Conservation (phyloP, 2,329 filamentous ascomycete genomes). For the Emergomyces africanus region DNA sequence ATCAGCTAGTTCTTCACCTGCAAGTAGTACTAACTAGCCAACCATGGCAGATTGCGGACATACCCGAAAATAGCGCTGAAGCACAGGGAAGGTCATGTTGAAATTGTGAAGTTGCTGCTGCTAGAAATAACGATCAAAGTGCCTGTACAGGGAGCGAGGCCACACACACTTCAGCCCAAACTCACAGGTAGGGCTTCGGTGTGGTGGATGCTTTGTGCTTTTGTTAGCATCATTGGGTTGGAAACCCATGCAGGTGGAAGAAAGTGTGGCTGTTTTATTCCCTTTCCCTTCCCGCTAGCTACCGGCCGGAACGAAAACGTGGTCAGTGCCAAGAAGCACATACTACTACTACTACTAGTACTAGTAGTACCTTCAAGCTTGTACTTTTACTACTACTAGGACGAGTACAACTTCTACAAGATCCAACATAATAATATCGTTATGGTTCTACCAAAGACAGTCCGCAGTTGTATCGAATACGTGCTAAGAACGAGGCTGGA, state of each 20-base stretch:
- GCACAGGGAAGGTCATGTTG: not conserved
- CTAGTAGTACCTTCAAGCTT: too few species aligned
- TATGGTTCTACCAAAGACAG: not conserved
- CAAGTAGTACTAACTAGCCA: not conserved
- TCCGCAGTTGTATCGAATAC: not conserved
- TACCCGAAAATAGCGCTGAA: slow-evolving; percentile 1
- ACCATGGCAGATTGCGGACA: not conserved
- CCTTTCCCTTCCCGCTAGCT: not conserved
- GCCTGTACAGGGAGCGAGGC: not conserved
- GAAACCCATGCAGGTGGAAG: not conserved
- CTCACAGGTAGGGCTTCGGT: not conserved
- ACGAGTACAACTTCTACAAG: too few species aligned
- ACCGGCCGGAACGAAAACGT: not conserved
- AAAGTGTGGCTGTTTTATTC: not conserved
- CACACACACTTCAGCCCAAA: not conserved
- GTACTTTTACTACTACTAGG: not conserved
- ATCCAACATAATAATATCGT: not conserved
- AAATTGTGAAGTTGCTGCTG: not conserved
- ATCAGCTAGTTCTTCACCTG: not conserved
- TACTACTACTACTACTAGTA: not conserved
- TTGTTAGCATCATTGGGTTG: not conserved
- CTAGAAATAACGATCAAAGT: not conserved
- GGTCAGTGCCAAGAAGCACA: not conserved
- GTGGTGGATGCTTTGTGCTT: not conserved
- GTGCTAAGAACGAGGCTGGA: not conserved